Conservation (phyloP, 192 early-diverging fungal genomes). For the Podila clonocystis region DNA sequence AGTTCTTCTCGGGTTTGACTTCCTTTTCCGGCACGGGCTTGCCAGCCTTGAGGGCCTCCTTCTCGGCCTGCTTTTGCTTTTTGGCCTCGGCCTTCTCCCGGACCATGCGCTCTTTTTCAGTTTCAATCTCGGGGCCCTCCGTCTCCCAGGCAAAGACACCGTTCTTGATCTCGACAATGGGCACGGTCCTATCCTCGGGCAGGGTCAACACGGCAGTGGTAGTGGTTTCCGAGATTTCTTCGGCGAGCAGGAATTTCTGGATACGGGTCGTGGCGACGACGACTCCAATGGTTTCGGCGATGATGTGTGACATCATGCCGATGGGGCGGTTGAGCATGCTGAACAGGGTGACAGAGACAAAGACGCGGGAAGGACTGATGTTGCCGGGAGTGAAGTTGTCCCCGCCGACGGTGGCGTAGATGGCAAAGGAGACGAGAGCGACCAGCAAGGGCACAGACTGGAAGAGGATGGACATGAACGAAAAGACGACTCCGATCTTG, state of each 20-base stretch:
- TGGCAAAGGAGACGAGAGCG: slow-evolving; percentile 28
- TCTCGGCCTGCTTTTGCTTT: slow-evolving; percentile 33
- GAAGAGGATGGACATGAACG: slow-evolving; percentile 50
- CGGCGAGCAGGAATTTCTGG: slow-evolving; percentile 37
- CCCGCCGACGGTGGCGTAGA: slow-evolving; percentile 34
- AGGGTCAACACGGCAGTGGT: slow-evolving; percentile 6
- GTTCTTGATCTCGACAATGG: slow-evolving; percentile 31
- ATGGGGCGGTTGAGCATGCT: slow-evolving; percentile 35
- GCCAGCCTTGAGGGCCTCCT: slow-evolving; percentile 34
- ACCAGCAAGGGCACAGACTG: slow-evolving; percentile 32
- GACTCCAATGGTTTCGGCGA: slow-evolving; percentile 27
- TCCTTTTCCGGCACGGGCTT: slow-evolving; percentile 35
- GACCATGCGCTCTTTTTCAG: slow-evolving; percentile 24
- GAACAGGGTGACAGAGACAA: slow-evolving; percentile 37
- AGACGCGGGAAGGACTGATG: slow-evolving; percentile 22
- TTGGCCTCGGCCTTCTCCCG: slow-evolving; percentile 29
- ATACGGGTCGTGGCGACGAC: slow-evolving; percentile 31
- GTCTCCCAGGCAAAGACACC: slow-evolving; percentile 39
- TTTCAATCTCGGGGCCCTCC: slow-evolving; percentile 30
- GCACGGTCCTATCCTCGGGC: slow-evolving; percentile 26
- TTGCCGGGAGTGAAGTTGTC: slow-evolving; percentile 24
- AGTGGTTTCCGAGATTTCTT: slow-evolving; percentile 24
- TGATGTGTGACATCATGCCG: slow-evolving; percentile 32
- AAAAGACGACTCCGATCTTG: slow-evolving; percentile 43
- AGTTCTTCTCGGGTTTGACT: slow-evolving; percentile 25